These are phyloP conservation scores for Rubia peregrina DNA, from an alignment of 305 asterid genomes.

Conservation along the genomic window DNA sequence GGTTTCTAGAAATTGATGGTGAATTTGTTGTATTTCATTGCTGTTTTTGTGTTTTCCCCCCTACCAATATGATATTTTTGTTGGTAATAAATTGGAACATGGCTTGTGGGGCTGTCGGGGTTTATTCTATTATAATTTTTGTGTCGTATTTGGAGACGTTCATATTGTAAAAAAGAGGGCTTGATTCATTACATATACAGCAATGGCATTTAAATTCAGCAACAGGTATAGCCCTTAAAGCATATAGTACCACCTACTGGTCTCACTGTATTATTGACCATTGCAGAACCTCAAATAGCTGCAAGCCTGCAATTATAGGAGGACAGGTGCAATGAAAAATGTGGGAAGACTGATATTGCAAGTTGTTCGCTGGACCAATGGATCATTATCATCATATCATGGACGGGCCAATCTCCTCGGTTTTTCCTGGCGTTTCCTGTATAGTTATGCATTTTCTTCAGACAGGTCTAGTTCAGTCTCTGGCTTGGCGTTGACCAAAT, in stretches of 20 bases:
- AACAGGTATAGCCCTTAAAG: constrained; percentile 1
- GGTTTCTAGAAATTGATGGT: too few species aligned
- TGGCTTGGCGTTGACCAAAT: constrained; percentile 24
- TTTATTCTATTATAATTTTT: too few species aligned
- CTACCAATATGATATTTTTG: too few species aligned
- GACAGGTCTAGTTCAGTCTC: background rate
- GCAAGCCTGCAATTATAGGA: background rate
- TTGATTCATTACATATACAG: too few species aligned
- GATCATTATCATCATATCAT: constrained; percentile 22
- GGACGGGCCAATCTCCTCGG: constrained; percentile 16
- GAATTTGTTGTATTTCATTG: too few species aligned
- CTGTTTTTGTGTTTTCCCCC: too few species aligned
- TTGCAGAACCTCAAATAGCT: background rate
- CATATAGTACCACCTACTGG: background rate
- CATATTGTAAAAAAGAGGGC: too few species aligned
- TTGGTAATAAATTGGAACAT: too few species aligned
- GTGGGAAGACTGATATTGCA: constrained; percentile 39
- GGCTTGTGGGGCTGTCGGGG: too few species aligned
- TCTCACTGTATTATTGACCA: background rate
- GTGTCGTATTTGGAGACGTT: too few species aligned
- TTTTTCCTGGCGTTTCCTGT: constrained; percentile 28
- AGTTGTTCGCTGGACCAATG: constrained; percentile 27
- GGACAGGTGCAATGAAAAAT: constrained; percentile 31
- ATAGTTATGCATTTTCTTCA: constrained; percentile 21
- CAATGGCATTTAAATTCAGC: background rate